Evolutionary conservation across 192 early-diverging fungal species (phyloP).

Genomic region (Haplosporangium gracile): DNA sequence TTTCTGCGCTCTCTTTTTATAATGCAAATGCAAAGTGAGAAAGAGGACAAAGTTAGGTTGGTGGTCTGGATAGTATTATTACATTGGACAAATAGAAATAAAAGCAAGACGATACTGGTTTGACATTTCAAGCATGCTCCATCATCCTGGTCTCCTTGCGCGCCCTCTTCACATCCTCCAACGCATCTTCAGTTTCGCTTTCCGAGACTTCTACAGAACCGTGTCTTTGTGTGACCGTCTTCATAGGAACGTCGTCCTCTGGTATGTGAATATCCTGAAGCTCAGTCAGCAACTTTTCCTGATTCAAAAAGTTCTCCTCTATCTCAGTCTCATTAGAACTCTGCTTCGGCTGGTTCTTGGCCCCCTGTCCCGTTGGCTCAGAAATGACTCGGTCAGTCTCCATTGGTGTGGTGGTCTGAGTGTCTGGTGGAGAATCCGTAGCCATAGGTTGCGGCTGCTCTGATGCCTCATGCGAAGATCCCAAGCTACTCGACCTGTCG

Average conservation of each 20-base stretch:
- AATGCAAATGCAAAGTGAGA: too few species aligned
- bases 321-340: background rate
- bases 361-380: background rate
- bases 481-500: too few species aligned
- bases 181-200: background rate
- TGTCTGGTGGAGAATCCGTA: background rate
- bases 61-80: background rate
- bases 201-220: background rate
- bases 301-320: background rate
- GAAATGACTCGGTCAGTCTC: background rate
- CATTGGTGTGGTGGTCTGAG: background rate
- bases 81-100: background rate
- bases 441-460: background rate
- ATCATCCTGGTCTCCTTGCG: slow-evolving; percentile 24
- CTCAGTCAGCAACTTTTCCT: slow-evolving; percentile 10
- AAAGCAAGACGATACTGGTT: background rate
- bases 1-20: too few species aligned
- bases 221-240: too few species aligned
- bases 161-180: background rate
- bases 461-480: background rate
- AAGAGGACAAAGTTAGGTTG: too few species aligned
- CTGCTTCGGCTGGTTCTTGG: background rate
- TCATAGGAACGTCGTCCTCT: slow-evolving; percentile 8
- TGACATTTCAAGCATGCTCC: slow-evolving; percentile 2
- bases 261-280: slow-evolving; percentile 24